phyloP scores from a whole-genome alignment of 495 filamentous ascomycete genomes.

The Sphaerosporella brunnea region DNA sequence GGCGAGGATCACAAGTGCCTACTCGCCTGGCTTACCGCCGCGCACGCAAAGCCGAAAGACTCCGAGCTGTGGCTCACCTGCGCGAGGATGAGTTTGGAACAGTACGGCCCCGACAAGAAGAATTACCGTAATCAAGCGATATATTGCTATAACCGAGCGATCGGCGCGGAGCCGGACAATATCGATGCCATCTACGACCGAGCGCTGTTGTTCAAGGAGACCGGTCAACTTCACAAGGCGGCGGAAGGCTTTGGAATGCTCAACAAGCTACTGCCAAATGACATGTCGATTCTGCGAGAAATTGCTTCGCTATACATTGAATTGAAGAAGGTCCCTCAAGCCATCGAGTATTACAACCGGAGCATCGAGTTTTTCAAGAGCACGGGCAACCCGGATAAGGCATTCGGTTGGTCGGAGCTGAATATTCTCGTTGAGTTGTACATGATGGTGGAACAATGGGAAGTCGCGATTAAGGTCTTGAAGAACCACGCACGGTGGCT shows the following conservation, averaged over 20 bases:
- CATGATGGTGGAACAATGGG: conserved; percentile 39
- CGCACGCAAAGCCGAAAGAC: conserved; percentile 25
- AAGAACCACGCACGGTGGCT: conserved; percentile 65
- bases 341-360: conserved; percentile 21
- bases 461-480: conserved; percentile 46
- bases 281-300: conserved; percentile 25
- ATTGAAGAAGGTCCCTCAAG: conserved; percentile 18
- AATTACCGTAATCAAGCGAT: conserved; percentile 24
- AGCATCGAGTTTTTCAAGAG: conserved; percentile 25
- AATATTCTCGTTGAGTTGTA: conserved; percentile 73
- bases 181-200: conserved; percentile 26
- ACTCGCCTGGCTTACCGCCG: conserved; percentile 23
- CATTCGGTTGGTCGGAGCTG: conserved; percentile 64
- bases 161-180: conserved; percentile 24
- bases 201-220: conserved; percentile 22
- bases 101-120: conserved; percentile 22
- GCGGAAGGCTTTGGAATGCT: conserved; percentile 23
- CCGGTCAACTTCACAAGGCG: conserved; percentile 19
- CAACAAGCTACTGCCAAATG: conserved; percentile 20
- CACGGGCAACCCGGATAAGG: conserved; percentile 20
- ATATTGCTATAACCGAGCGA: conserved; percentile 25
- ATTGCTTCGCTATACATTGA: conserved; percentile 21
- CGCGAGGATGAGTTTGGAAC: conserved; percentile 25
- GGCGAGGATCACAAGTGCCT: conserved; percentile 26
- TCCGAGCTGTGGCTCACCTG: conserved; percentile 26